Evolutionary conservation across 306 rosid species (phyloP).

Genomic region (Trifolium fragiferum): DNA sequence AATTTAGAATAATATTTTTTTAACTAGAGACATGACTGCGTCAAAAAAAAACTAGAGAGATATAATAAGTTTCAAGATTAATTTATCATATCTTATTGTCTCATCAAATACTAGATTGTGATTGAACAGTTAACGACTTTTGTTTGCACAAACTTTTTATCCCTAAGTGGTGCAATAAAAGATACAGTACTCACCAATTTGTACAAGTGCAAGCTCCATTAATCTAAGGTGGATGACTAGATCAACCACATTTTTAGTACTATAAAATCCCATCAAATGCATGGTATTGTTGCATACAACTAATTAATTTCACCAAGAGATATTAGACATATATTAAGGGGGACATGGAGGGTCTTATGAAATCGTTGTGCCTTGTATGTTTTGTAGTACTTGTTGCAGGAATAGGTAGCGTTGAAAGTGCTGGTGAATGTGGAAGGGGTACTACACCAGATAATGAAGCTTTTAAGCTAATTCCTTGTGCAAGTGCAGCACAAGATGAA

Average conservation of each 20-base stretch:
- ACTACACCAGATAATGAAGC: constrained; percentile 66
- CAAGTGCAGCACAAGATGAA: constrained; percentile 56
- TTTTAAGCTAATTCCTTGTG: constrained; percentile 63
- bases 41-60: too few relatives aligned
- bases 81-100: too few relatives aligned
- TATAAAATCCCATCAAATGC: constrained; percentile 47
- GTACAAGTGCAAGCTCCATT: constrained; percentile 65
- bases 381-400: constrained; percentile 41
- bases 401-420: constrained; percentile 46
- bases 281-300: constrained; percentile 10
- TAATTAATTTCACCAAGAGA: constrained; percentile 3
- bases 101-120: too few relatives aligned
- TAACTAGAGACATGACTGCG: too few relatives aligned
- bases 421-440: constrained; percentile 61
- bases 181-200: constrained; percentile 20
- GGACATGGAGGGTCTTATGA: constrained; percentile 43
- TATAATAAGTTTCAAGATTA: too few relatives aligned
- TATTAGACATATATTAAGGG: neutral
- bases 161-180: constrained; percentile 39
- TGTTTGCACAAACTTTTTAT: constrained; percentile 29
- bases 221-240: constrained; percentile 44
- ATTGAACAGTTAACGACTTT: neutral
- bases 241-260: constrained; percentile 42
- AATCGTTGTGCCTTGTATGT: constrained; percentile 50
- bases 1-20: too few relatives aligned